A percentile compares a stretch with the other conserved stretches of the same genome.
Conservation (phyloP, 345 rosid species). For the Dimocarpus longan region DNA sequence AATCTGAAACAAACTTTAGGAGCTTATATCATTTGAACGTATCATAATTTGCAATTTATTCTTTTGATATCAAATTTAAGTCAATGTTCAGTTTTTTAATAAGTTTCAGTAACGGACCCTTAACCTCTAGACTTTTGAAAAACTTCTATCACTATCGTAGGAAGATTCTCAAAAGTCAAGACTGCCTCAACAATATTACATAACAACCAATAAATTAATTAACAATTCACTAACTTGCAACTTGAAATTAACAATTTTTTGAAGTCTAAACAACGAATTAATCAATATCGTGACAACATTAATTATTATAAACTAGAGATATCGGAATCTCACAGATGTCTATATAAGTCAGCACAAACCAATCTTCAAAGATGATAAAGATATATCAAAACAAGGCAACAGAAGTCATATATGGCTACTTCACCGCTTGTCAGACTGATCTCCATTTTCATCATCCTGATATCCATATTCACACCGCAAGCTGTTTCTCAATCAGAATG, state of each 20-base stretch:
- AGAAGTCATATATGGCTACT: constrained; percentile 17
- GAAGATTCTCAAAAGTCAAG: no score
- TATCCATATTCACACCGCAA: constrained; percentile 22
- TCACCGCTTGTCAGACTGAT: constrained; percentile 3
- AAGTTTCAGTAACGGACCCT: no score
- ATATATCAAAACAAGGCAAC: not conserved
- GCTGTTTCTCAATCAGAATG: constrained; percentile 31
- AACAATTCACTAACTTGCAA: not conserved
- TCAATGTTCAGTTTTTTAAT: no score
- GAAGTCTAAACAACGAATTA: not conserved
- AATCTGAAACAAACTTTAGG: no score
- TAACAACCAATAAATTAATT: not conserved
- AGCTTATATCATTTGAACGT: no score
- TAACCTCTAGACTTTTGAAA: no score
- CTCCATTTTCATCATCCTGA: constrained; percentile 22
- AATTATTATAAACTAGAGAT: not conserved
- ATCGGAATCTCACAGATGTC: no score
- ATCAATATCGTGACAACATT: not conserved
- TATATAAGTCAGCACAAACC: no score
- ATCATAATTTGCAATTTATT: no score
- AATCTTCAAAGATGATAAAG: no score
- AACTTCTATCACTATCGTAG: no score
- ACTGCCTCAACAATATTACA: not conserved
- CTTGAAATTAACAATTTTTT: not conserved
- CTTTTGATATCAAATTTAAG: no score